Conservation (phyloP, 2,329 filamentous ascomycete genomes). For the Fusarium sp. region DNA sequence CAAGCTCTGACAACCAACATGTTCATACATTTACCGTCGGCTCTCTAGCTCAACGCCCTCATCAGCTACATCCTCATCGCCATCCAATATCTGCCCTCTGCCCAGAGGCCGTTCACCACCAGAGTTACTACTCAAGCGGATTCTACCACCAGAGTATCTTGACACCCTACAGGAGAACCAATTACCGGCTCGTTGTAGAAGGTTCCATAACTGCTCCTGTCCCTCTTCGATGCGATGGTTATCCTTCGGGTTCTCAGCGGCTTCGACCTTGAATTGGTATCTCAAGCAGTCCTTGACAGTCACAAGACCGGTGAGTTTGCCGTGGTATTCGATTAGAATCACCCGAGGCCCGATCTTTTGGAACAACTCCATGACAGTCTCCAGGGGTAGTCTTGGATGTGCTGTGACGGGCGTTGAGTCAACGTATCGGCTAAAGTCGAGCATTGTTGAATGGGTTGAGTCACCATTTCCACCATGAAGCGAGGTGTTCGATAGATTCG, state of each 20-base stretch:
- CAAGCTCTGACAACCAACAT: slow-evolving; percentile 13
- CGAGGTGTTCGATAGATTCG: slow-evolving; percentile 51
- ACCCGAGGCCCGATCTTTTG: slow-evolving; percentile 97
- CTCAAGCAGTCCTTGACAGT: slow-evolving; percentile 98
- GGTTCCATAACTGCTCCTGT: slow-evolving; percentile 75
- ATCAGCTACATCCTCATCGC: slow-evolving; percentile 58
- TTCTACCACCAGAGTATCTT: slow-evolving; percentile 67
- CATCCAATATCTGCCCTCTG: slow-evolving; percentile 62
- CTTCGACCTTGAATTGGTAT: slow-evolving; percentile 97
- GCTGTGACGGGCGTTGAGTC: slow-evolving; percentile 91
- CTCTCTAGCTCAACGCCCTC: slow-evolving; percentile 61
- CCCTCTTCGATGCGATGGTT: slow-evolving; percentile 67
- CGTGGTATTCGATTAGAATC: slow-evolving; percentile 91
- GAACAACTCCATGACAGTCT: slow-evolving; percentile 99
- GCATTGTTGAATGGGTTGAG: slow-evolving; percentile 58
- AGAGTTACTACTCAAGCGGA: slow-evolving; percentile 62
- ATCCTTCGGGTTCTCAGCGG: slow-evolving; percentile 78
- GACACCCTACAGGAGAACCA: slow-evolving; percentile 72
- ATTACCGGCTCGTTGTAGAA: slow-evolving; percentile 64
- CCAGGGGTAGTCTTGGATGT: slow-evolving; percentile 89
- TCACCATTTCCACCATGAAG: slow-evolving; percentile 46
- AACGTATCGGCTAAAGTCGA: slow-evolving; percentile 90
- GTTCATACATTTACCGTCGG: slow-evolving; percentile 44
- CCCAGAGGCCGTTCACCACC: slow-evolving; percentile 55
- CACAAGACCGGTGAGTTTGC: slow-evolving; percentile 84